Conservation (phyloP, 23 red algal genomes). For the Cyanidioschyzon merolae region DNA sequence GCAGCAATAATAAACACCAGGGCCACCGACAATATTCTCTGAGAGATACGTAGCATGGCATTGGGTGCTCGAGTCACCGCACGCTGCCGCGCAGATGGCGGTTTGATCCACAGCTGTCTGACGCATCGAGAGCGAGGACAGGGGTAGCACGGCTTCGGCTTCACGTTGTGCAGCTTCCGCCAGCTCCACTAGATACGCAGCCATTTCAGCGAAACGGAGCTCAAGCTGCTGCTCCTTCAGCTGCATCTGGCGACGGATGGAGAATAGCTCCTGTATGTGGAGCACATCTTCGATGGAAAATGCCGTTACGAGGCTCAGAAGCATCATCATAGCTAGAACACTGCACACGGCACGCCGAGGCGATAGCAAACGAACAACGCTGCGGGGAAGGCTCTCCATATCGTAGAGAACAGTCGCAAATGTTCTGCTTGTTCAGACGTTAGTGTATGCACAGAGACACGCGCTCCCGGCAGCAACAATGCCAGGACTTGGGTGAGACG, state of each 20-base stretch:
- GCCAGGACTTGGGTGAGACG: too few species aligned
- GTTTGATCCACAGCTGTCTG: not conserved
- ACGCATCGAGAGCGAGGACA: not conserved
- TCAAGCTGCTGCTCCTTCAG: not conserved
- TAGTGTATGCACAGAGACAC: too few species aligned
- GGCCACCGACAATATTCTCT: conserved; percentile 10
- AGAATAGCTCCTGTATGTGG: not conserved
- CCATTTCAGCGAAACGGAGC: not conserved
- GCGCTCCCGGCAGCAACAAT: too few species aligned
- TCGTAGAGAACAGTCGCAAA: too few species aligned
- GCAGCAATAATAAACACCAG: conserved; percentile 11
- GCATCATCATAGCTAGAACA: not conserved
- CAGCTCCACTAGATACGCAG: not conserved
- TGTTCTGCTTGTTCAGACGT: too few species aligned
- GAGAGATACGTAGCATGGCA: conserved; percentile 9
- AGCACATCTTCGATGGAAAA: not conserved
- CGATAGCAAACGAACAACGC: not conserved
- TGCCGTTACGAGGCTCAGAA: not conserved
- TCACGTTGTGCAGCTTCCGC: not conserved
- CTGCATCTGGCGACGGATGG: not conserved
- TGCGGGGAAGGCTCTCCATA: not conserved
- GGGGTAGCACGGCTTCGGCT: not conserved
- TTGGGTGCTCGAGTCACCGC: not conserved
- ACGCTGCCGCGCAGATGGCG: not conserved
- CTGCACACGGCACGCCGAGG: not conserved